Evolutionary conservation across 495 filamentous ascomycete genomes (phyloP).

Genomic region (Clavariopsis aquatica): DNA sequence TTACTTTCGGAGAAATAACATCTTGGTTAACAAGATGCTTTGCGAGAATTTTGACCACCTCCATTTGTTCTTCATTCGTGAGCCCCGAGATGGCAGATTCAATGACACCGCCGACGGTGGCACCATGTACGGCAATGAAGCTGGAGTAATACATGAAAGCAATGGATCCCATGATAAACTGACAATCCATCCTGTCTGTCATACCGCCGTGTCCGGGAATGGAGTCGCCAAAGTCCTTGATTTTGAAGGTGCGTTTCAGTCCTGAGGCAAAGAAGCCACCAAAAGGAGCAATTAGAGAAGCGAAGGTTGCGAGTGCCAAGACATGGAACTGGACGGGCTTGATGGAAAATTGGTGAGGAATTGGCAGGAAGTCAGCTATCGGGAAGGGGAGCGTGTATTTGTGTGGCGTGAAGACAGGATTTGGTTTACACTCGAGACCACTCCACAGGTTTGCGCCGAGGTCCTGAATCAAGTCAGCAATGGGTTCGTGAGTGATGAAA

Average conservation of each 20-base stretch:
- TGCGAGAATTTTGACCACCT: constrained; percentile 78
- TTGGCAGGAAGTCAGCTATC: constrained; percentile 59
- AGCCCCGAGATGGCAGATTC: constrained; percentile 86
- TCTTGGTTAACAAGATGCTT: constrained; percentile 90
- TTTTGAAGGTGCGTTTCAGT: constrained; percentile 97
- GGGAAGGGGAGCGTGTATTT: constrained; percentile 78
- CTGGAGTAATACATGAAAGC: constrained; percentile 97
- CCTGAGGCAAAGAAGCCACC: constrained; percentile 98
- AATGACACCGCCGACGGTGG: constrained; percentile 79
- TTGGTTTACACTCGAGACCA: constrained; percentile 88
- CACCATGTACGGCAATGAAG: constrained; percentile 86
- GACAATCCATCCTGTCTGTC: constrained; percentile 99
- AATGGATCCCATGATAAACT: constrained; percentile 99
- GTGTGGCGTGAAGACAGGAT: constrained; percentile 83
- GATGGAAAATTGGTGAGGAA: constrained; percentile 64
- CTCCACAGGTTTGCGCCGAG: constrained; percentile 90
- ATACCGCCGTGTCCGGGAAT: constrained; percentile 98
- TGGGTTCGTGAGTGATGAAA: background rate
- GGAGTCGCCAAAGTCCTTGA: constrained; percentile 98
- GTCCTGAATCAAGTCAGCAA: constrained; percentile 54
- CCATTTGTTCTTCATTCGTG: constrained; percentile 79
- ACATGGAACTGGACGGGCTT: constrained; percentile 96
- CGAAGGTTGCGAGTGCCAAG: constrained; percentile 86
- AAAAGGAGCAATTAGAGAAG: constrained; percentile 95
- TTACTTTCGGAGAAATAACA: constrained; percentile 50